Percentiles rank a stretch among this genome's conserved stretches.
phyloP scores from a whole-genome alignment of 805 yeast species.

The Cyberlindnera euphorbiiphila region DNA sequence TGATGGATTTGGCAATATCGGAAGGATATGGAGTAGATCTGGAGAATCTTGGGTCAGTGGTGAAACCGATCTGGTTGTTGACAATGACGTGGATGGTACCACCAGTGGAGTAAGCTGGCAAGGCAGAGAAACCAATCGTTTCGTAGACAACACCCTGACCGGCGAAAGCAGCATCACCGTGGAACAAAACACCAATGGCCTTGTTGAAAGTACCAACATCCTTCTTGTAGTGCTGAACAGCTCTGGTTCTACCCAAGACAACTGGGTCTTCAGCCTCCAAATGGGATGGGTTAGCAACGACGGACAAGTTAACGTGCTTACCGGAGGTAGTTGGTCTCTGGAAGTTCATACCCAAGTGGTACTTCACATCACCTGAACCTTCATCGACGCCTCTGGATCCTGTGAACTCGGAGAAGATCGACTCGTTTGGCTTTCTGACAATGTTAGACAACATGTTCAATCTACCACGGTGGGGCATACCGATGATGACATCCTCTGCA shows the following conservation, averaged over 20 bases:
- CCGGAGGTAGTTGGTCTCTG: constrained; percentile 99
- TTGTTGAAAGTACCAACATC: constrained; percentile 80
- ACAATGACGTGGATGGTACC: constrained; percentile 96
- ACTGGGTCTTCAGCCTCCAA: constrained; percentile 99
- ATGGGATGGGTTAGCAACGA: constrained; percentile 99
- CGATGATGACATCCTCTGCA: constrained; percentile 92
- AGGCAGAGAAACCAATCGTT: constrained; percentile 89
- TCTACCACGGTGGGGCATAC: constrained; percentile 99
- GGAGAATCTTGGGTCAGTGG: constrained; percentile 96
- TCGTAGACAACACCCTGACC: constrained; percentile 99
- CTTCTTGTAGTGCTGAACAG: constrained; percentile 85
- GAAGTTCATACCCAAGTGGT: constrained; percentile 99
- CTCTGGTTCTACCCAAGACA: constrained; percentile 96
- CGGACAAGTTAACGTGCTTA: constrained; percentile 87
- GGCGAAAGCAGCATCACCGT: constrained; percentile 99
- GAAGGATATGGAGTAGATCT: constrained; percentile 98
- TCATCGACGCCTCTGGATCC: constrained; percentile 90
- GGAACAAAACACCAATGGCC: constrained; percentile 89
- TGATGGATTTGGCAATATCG: constrained; percentile 92
- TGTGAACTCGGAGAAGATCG: constrained; percentile 92
- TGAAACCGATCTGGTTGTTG: constrained; percentile 98
- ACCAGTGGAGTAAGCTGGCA: constrained; percentile 96
- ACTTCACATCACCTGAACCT: constrained; percentile 98
- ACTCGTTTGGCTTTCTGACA: constrained; percentile 97
- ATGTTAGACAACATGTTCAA: constrained; percentile 96